Percentiles rank a stretch among this genome's conserved stretches.
Evolutionary conservation across 352 stramenopile species (phyloP).

Genomic region (Pseudoperonospora humuli): DNA sequence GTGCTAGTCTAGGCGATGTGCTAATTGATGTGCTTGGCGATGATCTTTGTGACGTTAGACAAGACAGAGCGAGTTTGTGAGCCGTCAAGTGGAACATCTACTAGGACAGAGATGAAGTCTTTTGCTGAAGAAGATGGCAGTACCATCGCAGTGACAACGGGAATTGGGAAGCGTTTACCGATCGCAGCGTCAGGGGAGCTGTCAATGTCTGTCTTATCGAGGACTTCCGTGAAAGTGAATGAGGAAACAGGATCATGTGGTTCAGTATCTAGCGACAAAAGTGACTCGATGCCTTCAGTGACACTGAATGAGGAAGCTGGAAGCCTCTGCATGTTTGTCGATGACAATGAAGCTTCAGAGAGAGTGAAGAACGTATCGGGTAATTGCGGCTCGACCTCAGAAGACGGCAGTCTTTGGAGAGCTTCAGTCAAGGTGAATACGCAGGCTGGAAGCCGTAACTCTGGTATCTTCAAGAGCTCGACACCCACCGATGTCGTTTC

Average conservation of each 20-base stretch:
- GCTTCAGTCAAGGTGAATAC: conserved; percentile 30
- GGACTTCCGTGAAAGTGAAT: conserved; percentile 18
- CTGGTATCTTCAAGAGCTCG: conserved; percentile 6
- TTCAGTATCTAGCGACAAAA: not conserved
- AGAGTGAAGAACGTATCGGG: conserved; percentile 21
- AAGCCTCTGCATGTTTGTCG: no score
- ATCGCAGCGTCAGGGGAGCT: not conserved
- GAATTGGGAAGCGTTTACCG: not conserved
- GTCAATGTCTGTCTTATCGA: not conserved
- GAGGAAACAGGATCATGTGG: conserved; percentile 16
- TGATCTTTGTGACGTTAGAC: conserved; percentile 1
- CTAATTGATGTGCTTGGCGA: not conserved
- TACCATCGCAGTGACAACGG: not conserved
- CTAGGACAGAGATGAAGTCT: not conserved
- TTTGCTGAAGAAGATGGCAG: not conserved
- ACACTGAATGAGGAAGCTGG: no score
- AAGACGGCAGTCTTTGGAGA: conserved; percentile 6
- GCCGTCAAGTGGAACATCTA: not conserved
- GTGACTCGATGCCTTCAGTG: conserved; percentile 13
- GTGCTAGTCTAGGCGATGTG: not conserved
- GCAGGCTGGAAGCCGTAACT: conserved; percentile 19
- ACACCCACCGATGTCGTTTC: not conserved
- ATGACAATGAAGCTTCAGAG: conserved; percentile 22
- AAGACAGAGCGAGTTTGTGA: conserved; percentile 2
- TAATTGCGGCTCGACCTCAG: conserved; percentile 10